Conservation (phyloP, 2,329 filamentous ascomycete genomes). For the Beauveria scarabaeidicola region DNA sequence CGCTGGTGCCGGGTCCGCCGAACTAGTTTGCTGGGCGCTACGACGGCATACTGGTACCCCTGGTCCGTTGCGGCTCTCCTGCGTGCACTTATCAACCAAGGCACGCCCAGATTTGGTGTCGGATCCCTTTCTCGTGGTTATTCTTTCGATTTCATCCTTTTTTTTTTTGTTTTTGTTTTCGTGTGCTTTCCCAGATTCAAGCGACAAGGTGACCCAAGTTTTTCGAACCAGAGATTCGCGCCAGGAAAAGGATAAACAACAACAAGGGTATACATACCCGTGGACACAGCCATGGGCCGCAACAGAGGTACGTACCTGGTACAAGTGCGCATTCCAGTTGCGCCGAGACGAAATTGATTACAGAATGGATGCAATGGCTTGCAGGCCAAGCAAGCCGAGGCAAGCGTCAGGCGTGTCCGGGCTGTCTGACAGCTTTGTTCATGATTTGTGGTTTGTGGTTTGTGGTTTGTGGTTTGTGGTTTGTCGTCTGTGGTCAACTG, state of each 20-base stretch:
- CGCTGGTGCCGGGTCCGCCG: constrained; percentile 7
- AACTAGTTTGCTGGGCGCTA: constrained; percentile 4
- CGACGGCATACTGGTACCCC: background rate
- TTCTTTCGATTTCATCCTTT: background rate
- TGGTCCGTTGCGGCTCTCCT: background rate
- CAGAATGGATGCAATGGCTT: background rate
- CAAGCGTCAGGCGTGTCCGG: background rate
- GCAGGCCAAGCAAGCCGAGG: background rate
- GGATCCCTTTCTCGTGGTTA: background rate
- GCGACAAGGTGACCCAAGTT: no score
- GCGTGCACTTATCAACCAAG: background rate
- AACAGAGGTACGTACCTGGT: constrained; percentile 12
- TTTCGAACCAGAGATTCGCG: no score
- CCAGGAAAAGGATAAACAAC: no score
- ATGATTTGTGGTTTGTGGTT: background rate
- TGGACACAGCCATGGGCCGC: constrained; percentile 10
- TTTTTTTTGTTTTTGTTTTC: background rate
- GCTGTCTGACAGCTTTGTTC: background rate
- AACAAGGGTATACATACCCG: background rate
- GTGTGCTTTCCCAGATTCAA: no score
- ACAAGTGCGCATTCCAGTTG: constrained; percentile 10
- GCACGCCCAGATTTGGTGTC: background rate
- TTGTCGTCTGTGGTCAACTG: background rate
- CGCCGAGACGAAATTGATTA: background rate
- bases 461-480: background rate